Base-by-base conservation (phyloP, 225 moss, liverwort and hornwort species). In the Pseudisothecium myosuroides region DNA sequence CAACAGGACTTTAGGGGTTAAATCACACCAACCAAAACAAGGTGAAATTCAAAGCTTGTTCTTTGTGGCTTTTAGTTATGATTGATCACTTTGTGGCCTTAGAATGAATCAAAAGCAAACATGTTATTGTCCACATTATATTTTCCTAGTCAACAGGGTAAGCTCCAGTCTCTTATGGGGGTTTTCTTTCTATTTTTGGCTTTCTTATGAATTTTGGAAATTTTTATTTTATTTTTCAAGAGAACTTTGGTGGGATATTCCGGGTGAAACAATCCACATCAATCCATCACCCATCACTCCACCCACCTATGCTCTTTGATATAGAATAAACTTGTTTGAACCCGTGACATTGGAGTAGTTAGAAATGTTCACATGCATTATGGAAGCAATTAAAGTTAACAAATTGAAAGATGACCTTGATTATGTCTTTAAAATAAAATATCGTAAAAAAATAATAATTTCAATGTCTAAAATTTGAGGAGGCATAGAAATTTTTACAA, bases 251-350 rank as follows among this genome's bases (percentile, higher is more conserved):
- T 66, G 37, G 36, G 17, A 37, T 11, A 66, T 66, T 36, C 20
- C 3, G 10, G 6, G 1, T 36, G 6, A 67, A 67, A 6, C 4
- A 67, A 7, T 67, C 11, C 0, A 67, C 1, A n/a, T n/a, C n/a
- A n/a, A n/a, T n/a, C n/a, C n/a, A n/a, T 37, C 9, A 21, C 2
- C 0, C 0, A 0, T 37, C 2, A 21, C 4, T 21, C 21, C 21
- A 67, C 6, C 67, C 21, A 37, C 21, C 10, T 20, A 20, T 66
- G 6, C 10, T 36, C 66, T 66, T 18, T 36, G 31, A 66, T 37
- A 37, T 11, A 6, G 11, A 66, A 66, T 37, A 37, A 20, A 37
- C 11, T 66, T 37, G 11, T 66, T 37, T 36, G 6, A 36, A 66
- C 5, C 11, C 6, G 0, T 37, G 11, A 66, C 37, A 66, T 6